A percentile compares a stretch with the other conserved stretches of the same genome.
Evolutionary conservation across 1,139 yeast species (phyloP).

Genomic region (Saccharomyces hybrid): DNA sequence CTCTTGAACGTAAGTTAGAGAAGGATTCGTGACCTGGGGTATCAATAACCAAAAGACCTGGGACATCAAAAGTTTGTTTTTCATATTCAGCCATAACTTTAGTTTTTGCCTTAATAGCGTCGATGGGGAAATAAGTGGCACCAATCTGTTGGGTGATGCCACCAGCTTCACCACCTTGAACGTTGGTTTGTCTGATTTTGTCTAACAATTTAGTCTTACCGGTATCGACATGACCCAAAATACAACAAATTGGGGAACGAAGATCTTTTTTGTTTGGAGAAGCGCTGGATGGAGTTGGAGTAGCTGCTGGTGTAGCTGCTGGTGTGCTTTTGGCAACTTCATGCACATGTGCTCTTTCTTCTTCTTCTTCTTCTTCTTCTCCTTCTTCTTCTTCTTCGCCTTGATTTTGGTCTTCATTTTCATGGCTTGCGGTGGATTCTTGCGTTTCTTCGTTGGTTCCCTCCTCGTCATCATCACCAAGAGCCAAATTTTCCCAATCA

Average conservation of each 20-base stretch:
- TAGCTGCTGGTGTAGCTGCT: slow-evolving; percentile 24
- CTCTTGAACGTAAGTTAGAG: slow-evolving; percentile 95
- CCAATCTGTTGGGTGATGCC: slow-evolving; percentile 99
- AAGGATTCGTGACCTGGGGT: slow-evolving; percentile 99
- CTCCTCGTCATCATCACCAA: slow-evolving; percentile 43
- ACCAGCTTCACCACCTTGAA: slow-evolving; percentile 99
- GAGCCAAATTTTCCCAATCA: slow-evolving; percentile 59
- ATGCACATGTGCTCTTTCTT: slow-evolving; percentile 5
- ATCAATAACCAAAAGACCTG: slow-evolving; percentile 92
- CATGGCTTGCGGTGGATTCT: not conserved
- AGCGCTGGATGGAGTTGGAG: slow-evolving; percentile 19
- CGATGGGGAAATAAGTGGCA: slow-evolving; percentile 98
- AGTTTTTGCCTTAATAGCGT: slow-evolving; percentile 84
- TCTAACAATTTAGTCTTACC: slow-evolving; percentile 97
- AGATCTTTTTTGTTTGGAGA: slow-evolving; percentile 39
- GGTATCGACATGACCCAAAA: slow-evolving; percentile 98
- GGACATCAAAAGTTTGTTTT: slow-evolving; percentile 83
- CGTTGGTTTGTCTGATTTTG: slow-evolving; percentile 96
- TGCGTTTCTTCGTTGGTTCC: slow-evolving; percentile 9
- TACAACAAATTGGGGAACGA: slow-evolving; percentile 98
- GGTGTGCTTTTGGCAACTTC: slow-evolving; percentile 19
- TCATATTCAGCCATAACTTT: slow-evolving; percentile 83
- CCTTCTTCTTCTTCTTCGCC: slow-evolving; percentile 9
- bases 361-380: slow-evolving; percentile 6
- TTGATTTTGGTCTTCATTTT: slow-evolving; percentile 8